Base-by-base conservation (phyloP, 2,329 filamentous ascomycete species). In the Cladosporium oxysporum region DNA sequence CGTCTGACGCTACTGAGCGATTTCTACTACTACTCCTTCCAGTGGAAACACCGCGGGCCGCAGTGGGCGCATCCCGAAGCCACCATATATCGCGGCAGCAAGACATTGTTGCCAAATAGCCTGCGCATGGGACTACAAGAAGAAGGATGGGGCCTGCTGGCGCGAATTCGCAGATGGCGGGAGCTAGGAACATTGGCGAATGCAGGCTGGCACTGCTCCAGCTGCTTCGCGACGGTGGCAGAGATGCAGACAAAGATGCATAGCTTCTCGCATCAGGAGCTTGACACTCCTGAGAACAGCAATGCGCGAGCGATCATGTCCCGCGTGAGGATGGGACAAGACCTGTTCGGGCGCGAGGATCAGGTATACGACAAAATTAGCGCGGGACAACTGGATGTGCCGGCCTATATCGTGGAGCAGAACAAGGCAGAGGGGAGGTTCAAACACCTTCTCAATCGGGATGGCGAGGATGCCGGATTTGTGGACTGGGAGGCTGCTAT, bases 121-220 rank as follows among this genome's bases (percentile, higher is more conserved):
- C 78, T 89, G 60, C 83, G 86, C 28, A 80, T 80, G 68, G 79
- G 81, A 50, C 80, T 83, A 62, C 79, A 80, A 53, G 79, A 80
- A 3, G 57, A 79, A 5, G 75, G 76, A 41, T 75, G 50, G 58
- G 64, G 65, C 49, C 64, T 68, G 47, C 21, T 35, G 16, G 67
- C 58, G 2, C 47, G 58, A 2, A 35, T 69, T 5, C 65, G 59
- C 5, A 63, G 69, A 33, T 75, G 72, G 73, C 70, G 69, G 58
- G 81, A 85, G 67, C 80, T 79, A 68, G 80, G 76, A 8, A 78
- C 79, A 6, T 68, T 87, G 37, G 74, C 74, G 70, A 82, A 85
- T 69, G 83, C 85, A 0, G 83, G 78, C 0, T 89, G 87, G 87
- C 86, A 89, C 74, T 89, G 87, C 78, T 87, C 84, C 60, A 84